These are phyloP conservation scores for Spiromastix sp. DNA, from an alignment of 2,329 filamentous ascomycete species.

Conservation along the genomic window DNA sequence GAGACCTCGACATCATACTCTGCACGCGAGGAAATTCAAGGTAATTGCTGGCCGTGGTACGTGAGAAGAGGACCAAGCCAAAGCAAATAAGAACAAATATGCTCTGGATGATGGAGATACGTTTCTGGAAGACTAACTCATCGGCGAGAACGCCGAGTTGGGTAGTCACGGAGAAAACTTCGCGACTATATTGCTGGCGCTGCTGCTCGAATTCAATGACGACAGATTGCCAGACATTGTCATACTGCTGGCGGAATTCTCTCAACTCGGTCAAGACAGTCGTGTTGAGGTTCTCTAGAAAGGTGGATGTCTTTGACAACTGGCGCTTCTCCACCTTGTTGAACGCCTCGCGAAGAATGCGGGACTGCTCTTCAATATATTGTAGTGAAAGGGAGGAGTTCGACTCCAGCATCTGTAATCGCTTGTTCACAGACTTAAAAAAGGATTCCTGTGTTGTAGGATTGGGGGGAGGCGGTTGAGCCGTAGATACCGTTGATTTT, in stretches of 20 bases:
- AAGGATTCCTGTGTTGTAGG: slow-evolving; percentile 95
- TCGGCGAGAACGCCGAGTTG: slow-evolving; percentile 85
- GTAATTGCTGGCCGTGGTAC: slow-evolving; percentile 31
- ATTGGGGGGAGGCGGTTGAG: slow-evolving; percentile 43
- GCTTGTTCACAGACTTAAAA: slow-evolving; percentile 93
- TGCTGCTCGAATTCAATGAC: slow-evolving; percentile 85
- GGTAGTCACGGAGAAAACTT: slow-evolving; percentile 70
- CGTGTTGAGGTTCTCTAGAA: slow-evolving; percentile 74
- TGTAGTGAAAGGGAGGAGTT: slow-evolving; percentile 88
- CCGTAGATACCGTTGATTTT: too few species aligned
- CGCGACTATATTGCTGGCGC: slow-evolving; percentile 69
- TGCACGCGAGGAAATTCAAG: slow-evolving; percentile 38
- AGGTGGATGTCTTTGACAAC: slow-evolving; percentile 67
- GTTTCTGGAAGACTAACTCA: slow-evolving; percentile 72
- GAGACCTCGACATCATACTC: slow-evolving; percentile 35
- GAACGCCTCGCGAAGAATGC: slow-evolving; percentile 78
- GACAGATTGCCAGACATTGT: slow-evolving; percentile 93
- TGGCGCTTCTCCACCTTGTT: slow-evolving; percentile 80
- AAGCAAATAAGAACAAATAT: slow-evolving; percentile 79
- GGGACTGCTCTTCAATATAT: slow-evolving; percentile 94
- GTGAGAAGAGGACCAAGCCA: slow-evolving; percentile 69
- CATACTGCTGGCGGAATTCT: slow-evolving; percentile 73
- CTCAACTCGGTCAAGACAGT: slow-evolving; percentile 76
- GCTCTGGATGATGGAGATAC: slow-evolving; percentile 87
- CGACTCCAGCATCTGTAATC: slow-evolving; percentile 78